Evolutionary conservation across 352 stramenopile genomes (phyloP).

Genomic region (Globisporangium alternatum): DNA sequence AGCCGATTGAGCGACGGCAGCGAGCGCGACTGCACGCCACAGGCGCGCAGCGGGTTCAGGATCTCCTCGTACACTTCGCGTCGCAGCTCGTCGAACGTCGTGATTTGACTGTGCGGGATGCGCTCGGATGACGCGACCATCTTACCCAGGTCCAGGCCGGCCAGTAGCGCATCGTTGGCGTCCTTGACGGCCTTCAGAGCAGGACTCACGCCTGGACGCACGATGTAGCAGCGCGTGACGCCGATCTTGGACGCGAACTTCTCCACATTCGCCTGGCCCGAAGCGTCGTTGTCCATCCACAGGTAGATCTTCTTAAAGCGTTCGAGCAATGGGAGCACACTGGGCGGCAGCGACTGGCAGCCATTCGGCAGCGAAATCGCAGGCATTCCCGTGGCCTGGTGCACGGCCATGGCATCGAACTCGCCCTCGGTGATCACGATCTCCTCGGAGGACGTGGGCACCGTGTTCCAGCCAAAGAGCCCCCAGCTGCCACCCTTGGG

Average conservation of each 20-base stretch:
- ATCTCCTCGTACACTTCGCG: constrained; percentile 95
- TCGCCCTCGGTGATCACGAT: constrained; percentile 98
- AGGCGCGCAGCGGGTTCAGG: constrained; percentile 92
- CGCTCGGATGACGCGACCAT: constrained; percentile 82
- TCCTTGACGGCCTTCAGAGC: constrained; percentile 87
- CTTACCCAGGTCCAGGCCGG: constrained; percentile 83
- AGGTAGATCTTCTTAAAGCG: constrained; percentile 97
- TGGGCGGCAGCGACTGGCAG: constrained; percentile 92
- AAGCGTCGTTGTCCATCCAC: constrained; percentile 98
- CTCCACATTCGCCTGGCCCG: constrained; percentile 93
- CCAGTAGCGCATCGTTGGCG: constrained; percentile 96
- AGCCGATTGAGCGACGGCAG: constrained; percentile 94
- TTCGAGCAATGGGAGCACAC: constrained; percentile 95
- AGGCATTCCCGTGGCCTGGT: constrained; percentile 92
- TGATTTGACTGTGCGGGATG: constrained; percentile 92
- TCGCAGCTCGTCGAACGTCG: constrained; percentile 91
- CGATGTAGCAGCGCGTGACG: constrained; percentile 87
- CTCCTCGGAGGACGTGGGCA: constrained; percentile 80
- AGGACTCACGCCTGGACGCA: constrained; percentile 55
- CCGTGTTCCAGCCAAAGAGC: constrained; percentile 99
- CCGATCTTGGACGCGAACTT: constrained; percentile 97
- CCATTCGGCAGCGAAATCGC: constrained; percentile 97
- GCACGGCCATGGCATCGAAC: constrained; percentile 96
- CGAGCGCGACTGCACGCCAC: constrained; percentile 89
- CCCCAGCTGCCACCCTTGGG: constrained; percentile 95